Evolutionary conservation across 2,329 filamentous ascomycete genomes (phyloP).

Genomic region (Sclerotinia minor): DNA sequence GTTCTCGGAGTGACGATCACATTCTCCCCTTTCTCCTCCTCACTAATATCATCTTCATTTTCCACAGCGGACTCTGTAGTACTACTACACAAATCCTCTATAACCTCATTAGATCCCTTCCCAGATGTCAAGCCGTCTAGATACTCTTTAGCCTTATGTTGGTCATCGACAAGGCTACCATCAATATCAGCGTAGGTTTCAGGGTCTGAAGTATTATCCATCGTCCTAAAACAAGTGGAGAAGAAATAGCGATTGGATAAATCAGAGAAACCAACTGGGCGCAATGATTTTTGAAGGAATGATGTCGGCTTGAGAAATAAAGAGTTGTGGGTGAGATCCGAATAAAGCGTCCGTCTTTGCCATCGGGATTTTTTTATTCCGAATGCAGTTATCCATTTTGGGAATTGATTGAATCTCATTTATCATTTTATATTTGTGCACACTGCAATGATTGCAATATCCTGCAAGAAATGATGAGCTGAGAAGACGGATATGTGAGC

Average conservation of each 20-base stretch:
- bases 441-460: background rate
- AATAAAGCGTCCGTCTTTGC: background rate
- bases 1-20: constrained; percentile 37
- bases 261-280: background rate
- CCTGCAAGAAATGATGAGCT: background rate
- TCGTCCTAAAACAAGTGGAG: background rate
- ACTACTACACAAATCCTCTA: constrained; percentile 8
- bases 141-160: background rate
- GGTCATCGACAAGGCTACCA: background rate
- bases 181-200: background rate
- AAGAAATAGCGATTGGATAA: background rate
- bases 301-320: background rate
- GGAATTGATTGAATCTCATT: constrained; percentile 1
- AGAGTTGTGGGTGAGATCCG: background rate
- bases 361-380: constrained; percentile 9
- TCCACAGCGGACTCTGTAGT: background rate
- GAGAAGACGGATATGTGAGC: no score
- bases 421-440: background rate
- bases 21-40: background rate
- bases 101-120: background rate
- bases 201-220: background rate
- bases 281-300: background rate
- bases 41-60: background rate
- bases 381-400: background rate
- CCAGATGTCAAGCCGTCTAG: background rate